Base-by-base conservation (phyloP, 2,329 filamentous ascomycete genomes). In the Aphanocladium album region DNA sequence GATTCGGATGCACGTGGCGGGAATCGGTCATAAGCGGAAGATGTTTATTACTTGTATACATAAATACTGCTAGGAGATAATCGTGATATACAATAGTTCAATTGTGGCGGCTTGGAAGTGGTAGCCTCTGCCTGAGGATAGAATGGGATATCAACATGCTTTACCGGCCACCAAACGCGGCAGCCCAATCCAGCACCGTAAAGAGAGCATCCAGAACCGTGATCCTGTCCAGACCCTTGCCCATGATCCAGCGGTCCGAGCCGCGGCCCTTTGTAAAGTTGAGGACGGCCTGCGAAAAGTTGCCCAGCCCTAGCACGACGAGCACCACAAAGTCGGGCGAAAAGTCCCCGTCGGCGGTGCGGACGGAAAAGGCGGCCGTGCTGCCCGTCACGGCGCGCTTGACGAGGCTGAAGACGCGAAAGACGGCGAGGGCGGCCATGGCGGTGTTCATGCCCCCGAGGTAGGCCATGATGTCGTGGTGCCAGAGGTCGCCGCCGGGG, bases 171-270 rank as follows among this genome's bases (percentile, higher is more conserved):
- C 54, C 30, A 39, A 57, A 57, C 8, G 30, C 54, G 14, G 54
- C 54, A 16, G 54, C 30, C 54, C 43, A 66, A 43, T 67, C 65
- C 27, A 66, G 52, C 3, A 67, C 57, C 3, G 63, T 68, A 55
- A 68, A 64, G 4, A 64, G 30, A n/a, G 64, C 64, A 49, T 70
- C 67, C 23, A 67, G 47, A 5, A 68, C 65, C 12, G 66, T 68
- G 46, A 68, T 69, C 7, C 62, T 52, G 35, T 69, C 68, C 2
- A 67, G 60, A 7, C 68, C 68, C 45, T 62, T 70, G 46, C 67
- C 68, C 66, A 69, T 68, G 47, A 69, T 68, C 67, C 66, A 70
- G 16, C 68, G 58, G 17, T 66, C 63, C 2, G 39, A 60, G 17
- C 49, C 33, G 8, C 62, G 50, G 17, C 58, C 58, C 25, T 57